These are phyloP conservation scores for Tricholoma bakamatsutake DNA, from an alignment of 768 basidiomycete genomes.

Conservation along the genomic window DNA sequence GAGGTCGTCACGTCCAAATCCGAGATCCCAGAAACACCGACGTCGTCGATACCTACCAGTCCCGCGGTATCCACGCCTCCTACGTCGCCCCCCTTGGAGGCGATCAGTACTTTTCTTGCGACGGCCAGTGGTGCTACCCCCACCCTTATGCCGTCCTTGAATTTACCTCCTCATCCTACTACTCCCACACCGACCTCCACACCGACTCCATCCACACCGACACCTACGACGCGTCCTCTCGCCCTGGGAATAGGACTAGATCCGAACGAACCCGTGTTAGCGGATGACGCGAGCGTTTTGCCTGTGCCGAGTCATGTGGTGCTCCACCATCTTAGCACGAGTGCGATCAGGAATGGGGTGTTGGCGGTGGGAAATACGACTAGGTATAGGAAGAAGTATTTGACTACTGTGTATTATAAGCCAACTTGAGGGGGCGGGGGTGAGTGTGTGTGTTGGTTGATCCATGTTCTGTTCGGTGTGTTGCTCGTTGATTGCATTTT, in stretches of 20 bases:
- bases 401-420: constrained; percentile 83
- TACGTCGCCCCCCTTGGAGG: not conserved
- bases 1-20: constrained; percentile 1
- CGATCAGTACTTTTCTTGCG: not conserved
- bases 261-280: constrained; percentile 38
- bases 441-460: too few species aligned
- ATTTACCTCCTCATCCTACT: not conserved
- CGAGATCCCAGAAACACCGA: not conserved
- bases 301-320: constrained; percentile 94
- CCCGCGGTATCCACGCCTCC: not conserved
- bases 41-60: not conserved
- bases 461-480: too few species aligned
- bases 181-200: not conserved
- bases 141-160: not conserved
- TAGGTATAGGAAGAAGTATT: constrained; percentile 87
- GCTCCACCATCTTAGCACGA: constrained; percentile 90
- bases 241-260: constrained; percentile 7
- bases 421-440: constrained; percentile 35
- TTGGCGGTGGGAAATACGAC: constrained; percentile 90
- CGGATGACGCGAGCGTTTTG: constrained; percentile 86
- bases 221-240: constrained; percentile 8
- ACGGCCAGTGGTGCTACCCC: not conserved
- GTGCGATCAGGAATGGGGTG: constrained; percentile 91
- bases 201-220: not conserved
- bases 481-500: too few species aligned